These are phyloP conservation scores for Globisporangium recalcitrans DNA, from an alignment of 352 stramenopile genomes.

Conservation along the genomic window DNA sequence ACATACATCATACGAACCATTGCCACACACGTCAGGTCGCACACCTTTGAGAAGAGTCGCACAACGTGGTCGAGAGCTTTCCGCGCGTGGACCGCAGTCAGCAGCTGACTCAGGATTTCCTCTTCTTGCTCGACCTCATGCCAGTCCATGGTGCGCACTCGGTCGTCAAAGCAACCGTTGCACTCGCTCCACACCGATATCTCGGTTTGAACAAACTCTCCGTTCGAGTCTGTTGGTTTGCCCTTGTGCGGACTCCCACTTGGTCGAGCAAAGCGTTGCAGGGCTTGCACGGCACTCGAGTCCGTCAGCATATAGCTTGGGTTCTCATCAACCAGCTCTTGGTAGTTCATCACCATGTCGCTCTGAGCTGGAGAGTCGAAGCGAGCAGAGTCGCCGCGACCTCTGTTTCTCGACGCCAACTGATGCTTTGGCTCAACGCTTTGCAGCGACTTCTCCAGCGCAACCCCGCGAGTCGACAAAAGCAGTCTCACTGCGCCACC, in stretches of 20 bases:
- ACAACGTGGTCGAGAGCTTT: constrained; percentile 68
- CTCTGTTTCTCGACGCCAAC: not conserved
- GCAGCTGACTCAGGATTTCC: constrained; percentile 42
- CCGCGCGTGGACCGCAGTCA: constrained; percentile 58
- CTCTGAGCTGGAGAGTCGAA: constrained; percentile 10
- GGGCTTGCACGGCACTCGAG: constrained; percentile 34
- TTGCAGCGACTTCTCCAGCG: constrained; percentile 24
- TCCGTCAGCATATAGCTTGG: constrained; percentile 68
- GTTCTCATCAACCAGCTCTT: constrained; percentile 78
- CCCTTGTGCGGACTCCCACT: constrained; percentile 39
- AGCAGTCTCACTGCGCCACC: constrained; percentile 52
- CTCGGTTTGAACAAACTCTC: constrained; percentile 26
- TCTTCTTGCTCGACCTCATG: constrained; percentile 70
- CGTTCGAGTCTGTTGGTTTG: constrained; percentile 27
- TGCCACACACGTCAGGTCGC: not conserved
- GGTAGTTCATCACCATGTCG: constrained; percentile 33
- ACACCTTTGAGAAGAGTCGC: constrained; percentile 43
- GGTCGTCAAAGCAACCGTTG: constrained; percentile 55
- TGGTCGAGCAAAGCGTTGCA: constrained; percentile 19
- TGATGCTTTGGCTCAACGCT: constrained; percentile 1
- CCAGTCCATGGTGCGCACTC: constrained; percentile 46
- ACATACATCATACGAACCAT: not conserved
- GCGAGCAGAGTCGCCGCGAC: not conserved
- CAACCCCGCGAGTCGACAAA: constrained; percentile 31
- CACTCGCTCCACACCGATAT: constrained; percentile 67